phyloP scores from a whole-genome alignment of 2,329 filamentous ascomycete species.

The Apiospora phragmitis region DNA sequence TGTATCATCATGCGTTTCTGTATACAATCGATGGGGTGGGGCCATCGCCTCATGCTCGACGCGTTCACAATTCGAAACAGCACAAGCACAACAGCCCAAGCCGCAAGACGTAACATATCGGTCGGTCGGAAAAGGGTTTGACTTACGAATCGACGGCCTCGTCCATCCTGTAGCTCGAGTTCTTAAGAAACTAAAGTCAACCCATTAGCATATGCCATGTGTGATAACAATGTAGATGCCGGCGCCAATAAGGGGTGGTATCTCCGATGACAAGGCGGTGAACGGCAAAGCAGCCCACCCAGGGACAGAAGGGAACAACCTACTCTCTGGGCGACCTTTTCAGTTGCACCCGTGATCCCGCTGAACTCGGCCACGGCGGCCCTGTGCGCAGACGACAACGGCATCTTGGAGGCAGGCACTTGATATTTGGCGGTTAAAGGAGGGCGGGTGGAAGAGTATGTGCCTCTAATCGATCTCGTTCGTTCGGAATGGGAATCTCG shows the following conservation, averaged over 20 bases:
- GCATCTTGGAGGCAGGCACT: conserved; percentile 13
- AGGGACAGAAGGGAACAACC: background rate
- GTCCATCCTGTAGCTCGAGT: conserved; percentile 50
- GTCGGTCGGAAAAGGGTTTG: background rate
- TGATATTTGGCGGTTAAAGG: background rate
- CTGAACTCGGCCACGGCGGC: conserved; percentile 28
- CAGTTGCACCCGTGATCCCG: conserved; percentile 29
- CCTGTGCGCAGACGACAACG: conserved; percentile 27
- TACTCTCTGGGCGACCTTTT: conserved; percentile 21
- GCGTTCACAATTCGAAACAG: background rate
- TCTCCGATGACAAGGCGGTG: background rate
- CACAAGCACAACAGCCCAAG: background rate
- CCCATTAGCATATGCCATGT: background rate
- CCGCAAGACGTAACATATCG: background rate
- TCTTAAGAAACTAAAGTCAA: conserved; percentile 30
- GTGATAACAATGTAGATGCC: too few relatives aligned
- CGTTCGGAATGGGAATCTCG: background rate
- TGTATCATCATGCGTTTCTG: background rate
- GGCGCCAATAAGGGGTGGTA: background rate
- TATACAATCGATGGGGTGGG: background rate
- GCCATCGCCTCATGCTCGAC: background rate
- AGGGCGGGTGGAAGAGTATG: background rate
- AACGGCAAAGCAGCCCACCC: background rate
- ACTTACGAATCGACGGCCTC: conserved; percentile 60
- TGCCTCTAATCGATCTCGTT: background rate